phyloP scores from a whole-genome alignment of 345 rosid species.

The Salix caprea region DNA sequence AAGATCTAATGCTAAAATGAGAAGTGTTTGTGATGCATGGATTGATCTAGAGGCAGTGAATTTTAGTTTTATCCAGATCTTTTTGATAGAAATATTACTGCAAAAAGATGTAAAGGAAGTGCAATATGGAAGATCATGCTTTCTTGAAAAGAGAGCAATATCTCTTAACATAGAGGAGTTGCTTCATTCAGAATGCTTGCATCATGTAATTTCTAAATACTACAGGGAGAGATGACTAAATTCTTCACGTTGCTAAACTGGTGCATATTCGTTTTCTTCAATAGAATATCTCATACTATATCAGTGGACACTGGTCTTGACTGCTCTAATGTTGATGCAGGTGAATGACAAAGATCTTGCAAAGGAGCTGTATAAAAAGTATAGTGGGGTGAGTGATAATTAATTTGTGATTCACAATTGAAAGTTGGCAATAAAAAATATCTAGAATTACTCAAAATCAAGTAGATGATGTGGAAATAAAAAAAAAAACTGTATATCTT shows the following conservation, averaged over 20 bases:
- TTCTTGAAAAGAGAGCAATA: no score
- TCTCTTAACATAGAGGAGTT: no score
- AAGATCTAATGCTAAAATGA: not conserved
- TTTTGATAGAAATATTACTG: no score
- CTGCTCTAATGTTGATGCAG: conserved; percentile 34
- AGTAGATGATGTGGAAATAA: not conserved
- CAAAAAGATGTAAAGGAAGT: no score
- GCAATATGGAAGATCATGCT: no score
- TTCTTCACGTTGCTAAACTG: not conserved
- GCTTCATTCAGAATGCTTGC: not conserved
- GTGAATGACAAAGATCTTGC: conserved; percentile 80
- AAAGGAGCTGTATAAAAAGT: conserved; percentile 89
- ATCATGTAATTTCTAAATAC: not conserved
- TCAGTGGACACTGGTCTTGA: conserved; percentile 4
- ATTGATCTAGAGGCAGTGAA: not conserved
- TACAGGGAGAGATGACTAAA: not conserved
- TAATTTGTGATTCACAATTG: conserved; percentile 1
- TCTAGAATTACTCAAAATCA: not conserved
- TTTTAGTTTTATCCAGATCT: not conserved
- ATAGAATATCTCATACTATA: not conserved
- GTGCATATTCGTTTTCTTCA: not conserved
- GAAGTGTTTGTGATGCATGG: not conserved
- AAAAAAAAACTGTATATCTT: not conserved
- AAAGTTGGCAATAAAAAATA: conserved; percentile 9
- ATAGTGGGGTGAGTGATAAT: conserved; percentile 71